Evolutionary conservation across 352 stramenopile species (phyloP), one percentile per base, ranked within the genome.

Genomic region (Pythium aristosporum): DNA sequence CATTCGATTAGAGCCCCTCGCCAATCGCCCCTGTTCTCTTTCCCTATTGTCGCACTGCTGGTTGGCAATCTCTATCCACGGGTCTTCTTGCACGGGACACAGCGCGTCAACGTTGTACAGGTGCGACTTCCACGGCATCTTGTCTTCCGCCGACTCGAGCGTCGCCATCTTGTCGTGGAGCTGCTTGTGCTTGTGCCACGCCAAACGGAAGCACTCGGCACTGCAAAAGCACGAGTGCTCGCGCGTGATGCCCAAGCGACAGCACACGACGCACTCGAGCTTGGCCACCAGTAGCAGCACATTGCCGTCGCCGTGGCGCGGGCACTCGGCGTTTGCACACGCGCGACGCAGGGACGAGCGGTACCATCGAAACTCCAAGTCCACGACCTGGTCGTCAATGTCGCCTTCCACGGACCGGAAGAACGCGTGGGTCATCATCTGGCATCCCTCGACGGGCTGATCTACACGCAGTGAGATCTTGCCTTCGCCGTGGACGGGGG

Each of bases 401-500:
- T 74, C 67, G 23, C 72, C 67, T 2, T 74, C 74, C 28, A 75
- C 64, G 5, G 72, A 77, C 32, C 74, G 74, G 51, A 78, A 82
- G 48, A 82, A 80, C 34, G 73, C 71, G 44, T 82, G 74, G 23
- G 72, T 74, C 59, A 66, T 68, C 51, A 82, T 68, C 39, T 74
- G 61, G 42, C 74, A 82, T 21, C 65, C 63, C 32, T 82, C 69
- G 12, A 82, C 73, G n/a, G 74, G 74, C 49, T 82, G 74, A 50
- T 82, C 74, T n/a, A 82, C 72, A 20, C 74, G 72, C 52, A 82
- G 28, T 18, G 74, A 82, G 32, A 82, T 76, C 47, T 72, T 70
- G 25, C 69, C 69, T 65, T 82, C 73, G 11, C 70, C 68, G 39
- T 75, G 69, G 16, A 77, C 63, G 7, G 74, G 74, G 0, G 71